phyloP scores from a whole-genome alignment of 371 early-diverging fungal species.

The Lichtheimia corymbifera region DNA sequence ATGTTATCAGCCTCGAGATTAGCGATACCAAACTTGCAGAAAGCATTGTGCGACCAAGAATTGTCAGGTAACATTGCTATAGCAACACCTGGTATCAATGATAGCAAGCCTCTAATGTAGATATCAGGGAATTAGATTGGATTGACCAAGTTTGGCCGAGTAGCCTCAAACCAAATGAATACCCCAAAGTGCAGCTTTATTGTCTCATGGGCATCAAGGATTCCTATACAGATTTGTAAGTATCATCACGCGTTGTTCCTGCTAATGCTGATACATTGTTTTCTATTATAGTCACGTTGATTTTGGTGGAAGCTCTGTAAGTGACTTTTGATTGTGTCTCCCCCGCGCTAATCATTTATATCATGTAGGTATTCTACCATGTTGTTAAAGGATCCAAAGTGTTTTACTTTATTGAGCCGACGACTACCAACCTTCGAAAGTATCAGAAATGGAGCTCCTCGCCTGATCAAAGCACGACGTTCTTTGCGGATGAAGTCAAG shows the following conservation, averaged over 20 bases:
- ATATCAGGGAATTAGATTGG: conserved; percentile 81
- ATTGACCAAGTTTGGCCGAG: conserved; percentile 84
- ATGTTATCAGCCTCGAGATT: conserved; percentile 90
- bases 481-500: conserved; percentile 80
- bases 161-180: conserved; percentile 56
- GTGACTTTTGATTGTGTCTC: not conserved
- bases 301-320: conserved; percentile 88
- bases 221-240: conserved; percentile 88
- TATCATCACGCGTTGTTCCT: conserved; percentile 2
- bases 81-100: not conserved
- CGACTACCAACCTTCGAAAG: conserved; percentile 76
- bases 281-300: conserved; percentile 72
- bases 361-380: conserved; percentile 74
- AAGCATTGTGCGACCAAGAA: conserved; percentile 66
- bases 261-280: not conserved
- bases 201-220: conserved; percentile 90
- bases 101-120: not conserved
- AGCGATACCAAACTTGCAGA: conserved; percentile 70
- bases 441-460: conserved; percentile 89
- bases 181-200: conserved; percentile 85
- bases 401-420: conserved; percentile 89
- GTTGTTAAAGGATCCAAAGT: conserved; percentile 80
- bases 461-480: conserved; percentile 75
- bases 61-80: conserved; percentile 60
- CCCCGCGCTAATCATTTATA: conserved; percentile 13